Evolutionary conservation across 441 rosid species (phyloP), one percentile per base, ranked within the genome.

Genomic region (Gossypium schwendimanii): DNA sequence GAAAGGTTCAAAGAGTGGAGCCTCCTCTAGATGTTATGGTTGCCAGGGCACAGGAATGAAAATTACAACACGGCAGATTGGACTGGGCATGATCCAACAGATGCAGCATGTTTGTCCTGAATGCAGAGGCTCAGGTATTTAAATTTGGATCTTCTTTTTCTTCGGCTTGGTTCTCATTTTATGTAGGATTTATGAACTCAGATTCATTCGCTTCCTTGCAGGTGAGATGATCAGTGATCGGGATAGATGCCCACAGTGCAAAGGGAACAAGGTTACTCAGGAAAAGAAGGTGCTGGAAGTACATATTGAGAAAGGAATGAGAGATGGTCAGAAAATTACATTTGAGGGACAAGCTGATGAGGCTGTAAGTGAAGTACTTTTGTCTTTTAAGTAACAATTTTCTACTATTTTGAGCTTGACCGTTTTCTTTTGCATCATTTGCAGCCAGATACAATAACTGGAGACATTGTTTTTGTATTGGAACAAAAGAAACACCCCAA

Each of bases 21-120:
- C 70, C 26, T 70, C 81, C 54, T 66, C 75, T 24, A 65, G 62
- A 59, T 83, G 83, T 53, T 31, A 70, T 72, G 82, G 81, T 41
- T 83, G 86, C 73, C 77, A 72, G 47, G 82, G 86, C 50, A 14
- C 81, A 6, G 86, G 86, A 72, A 75, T 79, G 78, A 83, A 83
- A 76, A 12, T 81, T 36, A 77, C 80, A 0, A 77, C 58, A 28
- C 72, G 83, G 18, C 86, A 73, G 69, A 57, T 83, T 67, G 84
- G 84, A 21, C 28, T 73, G 14, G 80, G 82, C 44, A 83, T 83
- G 86, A 66, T 83, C 17, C 86, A 81, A 63, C 86, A 79, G 66
- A 81, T 83, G 86, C 86, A 77, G 52, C 87, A 83, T 75, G 77
- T 74, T 53, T 83, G 87, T 75, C 75, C 81, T 52, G 81, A 81